These are phyloP conservation scores for Ceratocystis variospora DNA, from an alignment of 2,329 filamentous ascomycete genomes.

Conservation along the genomic window DNA sequence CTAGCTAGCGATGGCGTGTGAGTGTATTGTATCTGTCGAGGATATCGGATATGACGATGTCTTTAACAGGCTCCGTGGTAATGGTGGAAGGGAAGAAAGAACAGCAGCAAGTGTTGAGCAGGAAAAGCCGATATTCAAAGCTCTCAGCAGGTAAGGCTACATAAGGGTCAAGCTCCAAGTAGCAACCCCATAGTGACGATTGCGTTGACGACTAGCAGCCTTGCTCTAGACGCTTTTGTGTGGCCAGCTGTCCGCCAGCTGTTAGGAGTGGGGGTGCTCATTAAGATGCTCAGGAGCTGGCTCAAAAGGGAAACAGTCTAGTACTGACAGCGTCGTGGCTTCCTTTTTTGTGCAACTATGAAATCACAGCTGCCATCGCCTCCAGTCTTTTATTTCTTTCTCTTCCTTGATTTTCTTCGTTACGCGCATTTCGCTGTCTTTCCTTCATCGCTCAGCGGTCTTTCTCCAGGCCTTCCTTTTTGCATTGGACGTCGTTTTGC, in stretches of 20 bases:
- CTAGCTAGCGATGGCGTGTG: not conserved
- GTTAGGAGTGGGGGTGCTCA: not conserved
- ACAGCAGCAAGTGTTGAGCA: not conserved
- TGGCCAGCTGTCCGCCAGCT: not conserved
- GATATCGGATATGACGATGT: not conserved
- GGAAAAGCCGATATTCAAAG: not conserved
- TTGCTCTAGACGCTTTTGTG: constrained; percentile 26
- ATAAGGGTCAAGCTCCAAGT: not conserved
- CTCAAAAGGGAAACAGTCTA: constrained; percentile 15
- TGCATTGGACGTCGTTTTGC: not conserved
- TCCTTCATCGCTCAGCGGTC: not conserved
- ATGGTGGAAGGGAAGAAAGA: not conserved
- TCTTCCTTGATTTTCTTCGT: not conserved
- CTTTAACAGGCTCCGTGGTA: not conserved
- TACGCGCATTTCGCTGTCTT: not conserved
- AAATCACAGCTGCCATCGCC: not conserved
- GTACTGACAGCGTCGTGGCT: not conserved
- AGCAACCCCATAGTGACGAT: constrained; percentile 9
- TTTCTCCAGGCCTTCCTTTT: not conserved
- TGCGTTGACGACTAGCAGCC: constrained; percentile 33
- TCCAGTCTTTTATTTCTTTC: not conserved
- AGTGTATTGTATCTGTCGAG: not conserved
- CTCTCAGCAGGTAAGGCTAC: constrained; percentile 4
- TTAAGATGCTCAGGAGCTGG: not conserved
- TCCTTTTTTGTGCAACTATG: constrained; percentile 6